Evolutionary conservation across 306 rosid genomes (phyloP).

Genomic region (Vigna angularis): DNA sequence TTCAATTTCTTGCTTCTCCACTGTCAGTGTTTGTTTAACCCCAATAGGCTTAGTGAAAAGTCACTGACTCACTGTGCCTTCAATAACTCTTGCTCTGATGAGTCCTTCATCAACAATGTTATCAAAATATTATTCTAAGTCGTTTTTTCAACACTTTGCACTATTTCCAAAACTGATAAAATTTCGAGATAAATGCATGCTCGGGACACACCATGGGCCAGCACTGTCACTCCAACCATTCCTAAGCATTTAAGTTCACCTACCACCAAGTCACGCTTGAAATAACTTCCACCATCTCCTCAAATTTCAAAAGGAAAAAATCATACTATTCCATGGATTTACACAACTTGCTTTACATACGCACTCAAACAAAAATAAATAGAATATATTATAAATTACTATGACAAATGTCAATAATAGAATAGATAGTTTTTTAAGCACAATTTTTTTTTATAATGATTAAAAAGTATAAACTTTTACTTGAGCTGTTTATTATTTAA

Average conservation of each 20-base stretch:
- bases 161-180: background rate
- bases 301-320: background rate
- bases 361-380: too few relatives aligned
- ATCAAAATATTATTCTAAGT: constrained; percentile 27
- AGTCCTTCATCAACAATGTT: constrained; percentile 45
- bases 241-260: constrained; percentile 39
- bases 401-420: too few relatives aligned
- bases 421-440: too few relatives aligned
- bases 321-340: background rate
- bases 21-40: constrained; percentile 6
- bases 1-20: constrained; percentile 16
- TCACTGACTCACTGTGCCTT: constrained; percentile 31
- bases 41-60: background rate
- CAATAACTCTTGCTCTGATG: constrained; percentile 42
- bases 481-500: too few relatives aligned
- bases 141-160: constrained; percentile 2
- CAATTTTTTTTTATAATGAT: too few relatives aligned
- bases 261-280: constrained; percentile 39
- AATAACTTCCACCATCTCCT: constrained; percentile 27
- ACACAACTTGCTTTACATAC: background rate
- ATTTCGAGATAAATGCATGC: constrained; percentile 19
- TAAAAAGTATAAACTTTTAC: too few relatives aligned
- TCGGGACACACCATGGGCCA: constrained; percentile 42
- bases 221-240: constrained; percentile 27
- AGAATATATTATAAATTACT: too few relatives aligned